Conservation (phyloP, 2,329 filamentous ascomycete species). For the Sporothrix dimorphospora region DNA sequence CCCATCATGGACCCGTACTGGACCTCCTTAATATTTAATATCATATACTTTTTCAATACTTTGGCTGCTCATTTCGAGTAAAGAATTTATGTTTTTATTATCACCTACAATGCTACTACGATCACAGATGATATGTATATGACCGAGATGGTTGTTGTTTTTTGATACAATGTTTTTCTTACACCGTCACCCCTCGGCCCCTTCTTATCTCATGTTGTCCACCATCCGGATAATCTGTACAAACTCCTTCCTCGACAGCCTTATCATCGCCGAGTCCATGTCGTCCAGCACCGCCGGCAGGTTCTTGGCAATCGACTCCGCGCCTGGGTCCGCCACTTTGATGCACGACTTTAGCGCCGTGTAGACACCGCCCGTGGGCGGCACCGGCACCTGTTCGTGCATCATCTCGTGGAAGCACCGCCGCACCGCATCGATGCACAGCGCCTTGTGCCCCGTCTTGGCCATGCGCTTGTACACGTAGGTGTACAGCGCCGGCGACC, state of each 20-base stretch:
- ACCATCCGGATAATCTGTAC: slow-evolving; percentile 23
- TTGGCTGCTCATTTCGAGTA: background rate
- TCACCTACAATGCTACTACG: background rate
- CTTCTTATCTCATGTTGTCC: background rate
- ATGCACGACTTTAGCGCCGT: slow-evolving; percentile 58
- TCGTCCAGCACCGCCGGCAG: slow-evolving; percentile 12
- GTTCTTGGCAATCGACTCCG: slow-evolving; percentile 42
- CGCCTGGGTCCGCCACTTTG: slow-evolving; percentile 55
- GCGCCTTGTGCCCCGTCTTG: slow-evolving; percentile 46
- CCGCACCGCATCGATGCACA: slow-evolving; percentile 54
- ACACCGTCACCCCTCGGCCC: too few relatives aligned
- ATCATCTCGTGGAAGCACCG: slow-evolving; percentile 63
- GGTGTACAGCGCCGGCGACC: slow-evolving; percentile 59
- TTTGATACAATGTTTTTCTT: background rate
- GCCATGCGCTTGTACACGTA: slow-evolving; percentile 56
- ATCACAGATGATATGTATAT: background rate
- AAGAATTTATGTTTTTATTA: background rate
- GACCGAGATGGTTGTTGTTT: background rate
- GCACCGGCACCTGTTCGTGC: slow-evolving; percentile 55
- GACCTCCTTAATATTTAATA: slow-evolving; percentile 9
- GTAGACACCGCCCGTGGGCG: slow-evolving; percentile 49
- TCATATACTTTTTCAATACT: background rate
- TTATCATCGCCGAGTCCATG: background rate
- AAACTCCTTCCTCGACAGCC: slow-evolving; percentile 29
- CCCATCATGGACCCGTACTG: background rate